A percentile compares a stretch with the other conserved stretches of the same genome.
Conservation (phyloP, 192 early-diverging fungal genomes). For the Rhizophagus sp. region DNA sequence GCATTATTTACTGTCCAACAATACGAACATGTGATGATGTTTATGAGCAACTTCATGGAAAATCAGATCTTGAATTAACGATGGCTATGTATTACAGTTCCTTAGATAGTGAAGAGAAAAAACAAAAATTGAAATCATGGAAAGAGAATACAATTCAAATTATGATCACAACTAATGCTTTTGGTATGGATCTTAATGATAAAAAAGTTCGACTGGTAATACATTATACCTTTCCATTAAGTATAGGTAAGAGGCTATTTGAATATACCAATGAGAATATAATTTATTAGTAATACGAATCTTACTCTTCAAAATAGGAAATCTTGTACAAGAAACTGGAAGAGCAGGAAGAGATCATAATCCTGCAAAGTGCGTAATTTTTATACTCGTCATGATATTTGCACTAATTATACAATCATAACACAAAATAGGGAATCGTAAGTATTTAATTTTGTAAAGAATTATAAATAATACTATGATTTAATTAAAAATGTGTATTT, state of each 20-base stretch:
- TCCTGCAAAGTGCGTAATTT: constrained; percentile 1
- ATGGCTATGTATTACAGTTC: not conserved
- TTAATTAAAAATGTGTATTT: not conserved
- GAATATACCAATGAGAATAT: not conserved
- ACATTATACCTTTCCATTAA: not conserved
- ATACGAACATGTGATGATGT: too few species aligned
- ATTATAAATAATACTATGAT: not conserved
- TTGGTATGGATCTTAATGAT: constrained; percentile 3
- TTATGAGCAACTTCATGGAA: not conserved
- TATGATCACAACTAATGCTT: constrained; percentile 8
- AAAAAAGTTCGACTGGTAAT: not conserved
- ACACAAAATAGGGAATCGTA: not conserved
- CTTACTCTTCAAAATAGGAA: not conserved
- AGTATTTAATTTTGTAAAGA: not conserved
- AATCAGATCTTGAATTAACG: not conserved
- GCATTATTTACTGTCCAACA: not conserved
- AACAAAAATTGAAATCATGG: not conserved
- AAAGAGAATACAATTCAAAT: constrained; percentile 1
- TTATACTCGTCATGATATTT: constrained; percentile 4
- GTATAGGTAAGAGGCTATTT: not conserved
- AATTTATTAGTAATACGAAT: not conserved
- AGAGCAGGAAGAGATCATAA: constrained; percentile 9
- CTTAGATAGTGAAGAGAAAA: not conserved
- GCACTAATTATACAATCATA: constrained; percentile 14
- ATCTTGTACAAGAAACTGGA: constrained; percentile 2